Conservation (phyloP, 805 yeast species). For the Candida tammaniensis region DNA sequence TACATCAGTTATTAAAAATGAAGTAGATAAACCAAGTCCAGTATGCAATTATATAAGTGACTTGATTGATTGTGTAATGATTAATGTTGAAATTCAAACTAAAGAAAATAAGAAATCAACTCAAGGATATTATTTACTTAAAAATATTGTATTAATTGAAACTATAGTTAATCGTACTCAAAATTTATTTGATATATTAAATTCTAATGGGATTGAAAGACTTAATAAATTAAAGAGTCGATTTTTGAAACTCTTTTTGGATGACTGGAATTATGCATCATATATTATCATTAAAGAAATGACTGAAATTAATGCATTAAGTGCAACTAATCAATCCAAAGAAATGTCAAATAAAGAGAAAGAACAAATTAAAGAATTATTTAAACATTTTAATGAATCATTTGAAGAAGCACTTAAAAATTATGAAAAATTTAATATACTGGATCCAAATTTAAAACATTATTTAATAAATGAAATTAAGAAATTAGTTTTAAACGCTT, state of each 20-base stretch:
- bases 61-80: conserved; percentile 68
- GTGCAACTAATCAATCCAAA: conserved; percentile 23
- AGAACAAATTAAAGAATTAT: conserved; percentile 81
- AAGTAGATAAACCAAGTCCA: conserved; percentile 23
- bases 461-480: conserved; percentile 70
- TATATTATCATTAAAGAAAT: conserved; percentile 70
- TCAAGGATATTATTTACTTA: conserved; percentile 69
- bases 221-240: conserved; percentile 68
- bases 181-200: conserved; percentile 53
- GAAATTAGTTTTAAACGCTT: conserved; percentile 73
- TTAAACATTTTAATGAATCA: conserved; percentile 74
- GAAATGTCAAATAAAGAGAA: conserved; percentile 61
- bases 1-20: conserved; percentile 46
- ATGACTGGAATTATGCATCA: conserved; percentile 79
- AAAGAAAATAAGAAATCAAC: conserved; percentile 43
- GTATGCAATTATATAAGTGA: conserved; percentile 73
- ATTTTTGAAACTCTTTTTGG: conserved; percentile 67
- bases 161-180: conserved; percentile 60
- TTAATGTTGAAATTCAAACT: conserved; percentile 61
- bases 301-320: conserved; percentile 60
- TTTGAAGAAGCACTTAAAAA: conserved; percentile 74
- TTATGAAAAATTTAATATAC: conserved; percentile 62
- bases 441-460: conserved; percentile 63
- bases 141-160: conserved; percentile 72
- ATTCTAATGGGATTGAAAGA: conserved; percentile 58